These are phyloP conservation scores for Takakia lepidozioides DNA, from an alignment of 225 moss, liverwort and hornwort species.

Conservation along the genomic window DNA sequence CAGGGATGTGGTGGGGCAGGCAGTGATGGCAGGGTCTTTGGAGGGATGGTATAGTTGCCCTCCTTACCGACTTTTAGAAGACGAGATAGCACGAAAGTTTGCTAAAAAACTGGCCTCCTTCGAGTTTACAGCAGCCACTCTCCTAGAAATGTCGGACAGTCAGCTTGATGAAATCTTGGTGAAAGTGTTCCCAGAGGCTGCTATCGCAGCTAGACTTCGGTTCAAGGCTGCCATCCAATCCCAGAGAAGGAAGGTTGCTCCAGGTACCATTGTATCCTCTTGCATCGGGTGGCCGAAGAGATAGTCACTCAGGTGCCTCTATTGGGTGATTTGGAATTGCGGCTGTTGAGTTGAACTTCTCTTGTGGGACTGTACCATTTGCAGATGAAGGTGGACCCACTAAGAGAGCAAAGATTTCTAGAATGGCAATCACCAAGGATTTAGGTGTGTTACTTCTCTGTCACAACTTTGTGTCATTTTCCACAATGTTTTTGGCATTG, in stretches of 20 bases:
- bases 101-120: slow-evolving; percentile 52
- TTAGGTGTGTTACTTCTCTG: no score
- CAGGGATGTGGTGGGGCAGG: slow-evolving; percentile 37
- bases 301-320: no score
- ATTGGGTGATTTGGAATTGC: no score
- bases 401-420: no score
- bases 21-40: slow-evolving; percentile 45
- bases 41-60: slow-evolving; percentile 51
- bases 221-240: slow-evolving; percentile 64
- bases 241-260: slow-evolving; percentile 42
- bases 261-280: slow-evolving; percentile 22
- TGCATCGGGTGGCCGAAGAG: background rate
- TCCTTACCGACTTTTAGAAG: slow-evolving; percentile 53
- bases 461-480: no score
- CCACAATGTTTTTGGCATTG: no score
- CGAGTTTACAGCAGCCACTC: slow-evolving; percentile 52
- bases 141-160: slow-evolving; percentile 55
- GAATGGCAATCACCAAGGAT: no score
- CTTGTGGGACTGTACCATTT: no score
- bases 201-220: slow-evolving; percentile 45
- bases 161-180: slow-evolving; percentile 57
- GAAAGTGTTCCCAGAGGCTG: slow-evolving; percentile 59
- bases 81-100: slow-evolving; percentile 45
- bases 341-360: no score
- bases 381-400: no score